phyloP scores from a whole-genome alignment of 2,329 filamentous ascomycete genomes.

The Fusarium tjaetaba region DNA sequence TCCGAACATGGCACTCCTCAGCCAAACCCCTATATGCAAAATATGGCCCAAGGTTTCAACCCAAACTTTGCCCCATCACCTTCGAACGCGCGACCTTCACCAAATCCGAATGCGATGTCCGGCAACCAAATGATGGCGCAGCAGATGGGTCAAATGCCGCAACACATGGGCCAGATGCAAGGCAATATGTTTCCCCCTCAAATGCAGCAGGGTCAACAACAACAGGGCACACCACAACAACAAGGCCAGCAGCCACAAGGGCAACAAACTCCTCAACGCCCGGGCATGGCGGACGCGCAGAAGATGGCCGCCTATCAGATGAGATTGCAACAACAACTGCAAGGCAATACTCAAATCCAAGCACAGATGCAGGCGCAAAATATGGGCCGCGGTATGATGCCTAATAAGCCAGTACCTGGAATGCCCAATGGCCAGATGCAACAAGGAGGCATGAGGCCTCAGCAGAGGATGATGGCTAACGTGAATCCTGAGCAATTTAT shows the following conservation, averaged over 20 bases:
- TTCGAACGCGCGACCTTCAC: constrained; percentile 64
- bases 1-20: constrained; percentile 83
- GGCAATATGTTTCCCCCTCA: constrained; percentile 54
- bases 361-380: constrained; percentile 61
- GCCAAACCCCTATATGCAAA: constrained; percentile 74
- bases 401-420: constrained; percentile 59
- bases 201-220: constrained; percentile 57
- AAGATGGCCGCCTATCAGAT: constrained; percentile 83
- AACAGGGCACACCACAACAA: constrained; percentile 55
- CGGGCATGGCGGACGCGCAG: constrained; percentile 69
- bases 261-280: constrained; percentile 44
- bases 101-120: constrained; percentile 63
- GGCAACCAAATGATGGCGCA: constrained; percentile 64
- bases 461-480: constrained; percentile 55
- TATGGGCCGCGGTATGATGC: constrained; percentile 62
- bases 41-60: constrained; percentile 67
- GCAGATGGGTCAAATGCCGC: constrained; percentile 58
- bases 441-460: constrained; percentile 61
- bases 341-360: constrained; percentile 62
- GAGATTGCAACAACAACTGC: constrained; percentile 81
- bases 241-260: constrained; percentile 51
- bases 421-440: constrained; percentile 68
- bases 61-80: constrained; percentile 67
- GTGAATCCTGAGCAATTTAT: constrained; percentile 75
- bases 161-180: constrained; percentile 60